Base-by-base conservation (phyloP, 345 rosid genomes). In the Triadica sebifera region DNA sequence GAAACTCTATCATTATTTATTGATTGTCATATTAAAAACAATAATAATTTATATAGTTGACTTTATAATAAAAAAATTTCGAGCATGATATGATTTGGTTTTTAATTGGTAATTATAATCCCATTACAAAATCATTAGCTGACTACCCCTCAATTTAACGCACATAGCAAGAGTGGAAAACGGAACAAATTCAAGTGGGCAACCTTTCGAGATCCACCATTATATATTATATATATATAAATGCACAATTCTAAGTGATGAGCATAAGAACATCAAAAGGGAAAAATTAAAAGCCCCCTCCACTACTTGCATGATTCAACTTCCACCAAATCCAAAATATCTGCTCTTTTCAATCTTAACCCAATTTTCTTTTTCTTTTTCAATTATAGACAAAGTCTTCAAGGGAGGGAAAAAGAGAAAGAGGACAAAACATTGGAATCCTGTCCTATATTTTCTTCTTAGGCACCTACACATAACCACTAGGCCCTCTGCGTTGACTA, bases 311-410 rank as follows among this genome's bases (percentile, higher is more conserved):
- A 77, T 73, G 87, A 79, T 81, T 84, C 89, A 80, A 74, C 78
- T 74, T 75, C 82, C 86, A 88, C 86, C 87, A 79, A 86, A 84
- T 81, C 84, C 82, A 78, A 83, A 71, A 67, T 46, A 72, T 75
- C 83, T 76, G 56, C 53, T 39, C 71, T 64, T 13, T 43, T 2
- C 71, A 29, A 57, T 24, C 17, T 13, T 12, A n/a, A n/a, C n/a
- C n/a, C n/a, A 46, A 0, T 34, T 60, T 25, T n/a, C 12, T 67
- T 60, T 37, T 46, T 60, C 45, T n/a, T 71, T 66, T 3, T 17
- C 45, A n/a, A n/a, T n/a, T n/a, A n/a, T n/a, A n/a, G n/a, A n/a
- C n/a, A n/a, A n/a, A n/a, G n/a, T n/a, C n/a, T n/a, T 78, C 37
- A 71, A 24, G 67, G 52, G 25, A 16, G 34, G 10, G 1, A 20